A percentile compares a stretch with the other conserved stretches of the same genome.
These are phyloP conservation scores for Diaporthe amygdali DNA, from an alignment of 2,329 filamentous ascomycete genomes.

Conservation along the genomic window DNA sequence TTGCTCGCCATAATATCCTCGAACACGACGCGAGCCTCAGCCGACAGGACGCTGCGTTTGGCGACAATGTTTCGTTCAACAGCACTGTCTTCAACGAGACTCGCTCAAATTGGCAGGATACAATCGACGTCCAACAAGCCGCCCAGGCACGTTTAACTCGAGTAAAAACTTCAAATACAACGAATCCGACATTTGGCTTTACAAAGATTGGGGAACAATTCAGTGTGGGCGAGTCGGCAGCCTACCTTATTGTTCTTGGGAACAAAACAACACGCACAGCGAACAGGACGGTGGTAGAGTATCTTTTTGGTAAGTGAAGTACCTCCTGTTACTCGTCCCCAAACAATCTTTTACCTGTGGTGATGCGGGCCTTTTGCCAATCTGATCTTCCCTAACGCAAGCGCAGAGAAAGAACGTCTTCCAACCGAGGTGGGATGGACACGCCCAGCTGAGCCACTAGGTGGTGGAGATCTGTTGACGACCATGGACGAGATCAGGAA, in stretches of 20 bases:
- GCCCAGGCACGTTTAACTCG: constrained; percentile 52
- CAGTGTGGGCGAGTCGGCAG: constrained; percentile 54
- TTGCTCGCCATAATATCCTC: constrained; percentile 51
- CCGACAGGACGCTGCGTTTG: constrained; percentile 50
- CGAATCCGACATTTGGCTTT: constrained; percentile 55
- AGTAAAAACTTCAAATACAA: constrained; percentile 47
- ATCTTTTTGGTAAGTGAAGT: constrained; percentile 47
- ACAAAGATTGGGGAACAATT: constrained; percentile 47
- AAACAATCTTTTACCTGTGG: not conserved
- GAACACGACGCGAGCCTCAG: constrained; percentile 53
- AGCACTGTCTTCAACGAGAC: constrained; percentile 53
- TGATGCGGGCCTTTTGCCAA: not conserved
- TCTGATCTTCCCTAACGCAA: not conserved
- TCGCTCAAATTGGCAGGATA: constrained; percentile 49
- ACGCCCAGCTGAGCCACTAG: not conserved
- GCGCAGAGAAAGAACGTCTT: constrained; percentile 29
- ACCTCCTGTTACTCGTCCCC: not conserved
- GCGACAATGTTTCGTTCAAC: constrained; percentile 58
- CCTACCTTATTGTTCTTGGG: constrained; percentile 54
- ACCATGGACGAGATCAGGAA: not conserved
- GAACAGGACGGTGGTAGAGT: constrained; percentile 44
- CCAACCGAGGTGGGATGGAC: constrained; percentile 29
- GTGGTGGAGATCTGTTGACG: not conserved
- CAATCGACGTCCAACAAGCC: constrained; percentile 45
- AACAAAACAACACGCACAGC: constrained; percentile 46